phyloP scores from a whole-genome alignment of 441 rosid genomes.

The Adansonia rubrostipa region DNA sequence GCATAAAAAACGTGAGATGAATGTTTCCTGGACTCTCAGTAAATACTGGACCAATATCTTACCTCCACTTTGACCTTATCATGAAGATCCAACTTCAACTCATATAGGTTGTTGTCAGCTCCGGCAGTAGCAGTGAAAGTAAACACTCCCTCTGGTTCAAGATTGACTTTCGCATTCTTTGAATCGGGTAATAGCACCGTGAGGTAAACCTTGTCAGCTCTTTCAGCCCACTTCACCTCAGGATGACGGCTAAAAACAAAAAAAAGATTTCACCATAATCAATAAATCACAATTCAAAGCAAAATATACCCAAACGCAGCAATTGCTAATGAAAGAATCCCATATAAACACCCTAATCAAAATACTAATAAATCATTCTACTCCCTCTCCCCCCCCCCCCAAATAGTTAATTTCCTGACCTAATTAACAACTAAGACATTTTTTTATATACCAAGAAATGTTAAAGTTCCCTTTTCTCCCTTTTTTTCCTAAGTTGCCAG shows the following conservation, averaged over 20 bases:
- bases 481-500: not conserved
- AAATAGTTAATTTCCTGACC: not conserved
- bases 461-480: not conserved
- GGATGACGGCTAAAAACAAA: conserved; percentile 62
- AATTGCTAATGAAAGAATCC: not conserved
- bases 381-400: not conserved
- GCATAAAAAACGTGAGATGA: too few species aligned
- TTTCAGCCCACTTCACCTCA: conserved; percentile 82
- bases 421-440: not conserved
- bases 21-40: not conserved
- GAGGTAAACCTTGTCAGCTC: conserved; percentile 57
- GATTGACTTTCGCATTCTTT: conserved; percentile 63
- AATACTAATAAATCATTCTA: not conserved
- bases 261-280: not conserved
- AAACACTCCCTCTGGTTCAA: conserved; percentile 69
- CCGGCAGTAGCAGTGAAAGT: conserved; percentile 70
- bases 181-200: conserved; percentile 66
- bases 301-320: not conserved
- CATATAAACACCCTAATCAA: not conserved
- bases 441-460: not conserved
- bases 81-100: conserved; percentile 65
- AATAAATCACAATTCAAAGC: not conserved
- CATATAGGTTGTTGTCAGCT: conserved; percentile 52
- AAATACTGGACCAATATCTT: conserved; percentile 9
- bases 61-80: conserved; percentile 80